Evolutionary conservation across 2,329 filamentous ascomycete genomes (phyloP).

Genomic region (Mariannaea elegans): DNA sequence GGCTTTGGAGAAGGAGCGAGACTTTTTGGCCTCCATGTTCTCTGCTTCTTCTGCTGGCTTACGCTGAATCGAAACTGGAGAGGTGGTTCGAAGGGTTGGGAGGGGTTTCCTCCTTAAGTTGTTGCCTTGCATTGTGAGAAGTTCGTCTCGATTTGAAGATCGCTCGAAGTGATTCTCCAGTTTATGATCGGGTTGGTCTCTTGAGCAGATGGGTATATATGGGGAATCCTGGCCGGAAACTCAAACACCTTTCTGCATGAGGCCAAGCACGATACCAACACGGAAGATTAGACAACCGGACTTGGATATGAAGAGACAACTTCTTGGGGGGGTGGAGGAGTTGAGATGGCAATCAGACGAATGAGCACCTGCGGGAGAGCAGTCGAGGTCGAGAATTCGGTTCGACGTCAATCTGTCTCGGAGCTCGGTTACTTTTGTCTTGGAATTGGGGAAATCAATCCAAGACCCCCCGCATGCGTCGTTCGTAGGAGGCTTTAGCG

Average conservation of each 20-base stretch:
- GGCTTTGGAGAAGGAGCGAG: constrained; percentile 48
- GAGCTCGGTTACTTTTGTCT: constrained; percentile 32
- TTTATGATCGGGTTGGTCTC: not conserved
- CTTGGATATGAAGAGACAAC: constrained; percentile 23
- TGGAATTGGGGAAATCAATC: constrained; percentile 28
- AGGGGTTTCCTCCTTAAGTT: constrained; percentile 48
- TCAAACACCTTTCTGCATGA: constrained; percentile 32
- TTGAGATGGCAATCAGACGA: constrained; percentile 12
- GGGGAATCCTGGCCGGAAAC: constrained; percentile 13
- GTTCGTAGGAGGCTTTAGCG: constrained; percentile 21
- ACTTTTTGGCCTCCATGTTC: constrained; percentile 45
- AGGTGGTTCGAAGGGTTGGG: constrained; percentile 39
- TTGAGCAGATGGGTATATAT: constrained; percentile 7
- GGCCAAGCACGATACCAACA: constrained; percentile 21
- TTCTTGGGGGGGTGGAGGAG: constrained; percentile 14
- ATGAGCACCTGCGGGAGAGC: constrained; percentile 21
- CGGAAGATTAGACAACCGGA: constrained; percentile 18
- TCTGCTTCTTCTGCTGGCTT: constrained; percentile 34
- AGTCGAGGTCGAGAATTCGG: constrained; percentile 14
- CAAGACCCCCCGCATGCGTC: constrained; percentile 33
- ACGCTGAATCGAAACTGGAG: constrained; percentile 33
- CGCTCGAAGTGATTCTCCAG: not conserved
- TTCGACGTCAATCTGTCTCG: constrained; percentile 40
- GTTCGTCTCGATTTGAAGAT: constrained; percentile 1
- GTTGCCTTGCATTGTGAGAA: constrained; percentile 43